Evolutionary conservation across 192 early-diverging fungal species (phyloP).

Genomic region (Gigaspora rosea): DNA sequence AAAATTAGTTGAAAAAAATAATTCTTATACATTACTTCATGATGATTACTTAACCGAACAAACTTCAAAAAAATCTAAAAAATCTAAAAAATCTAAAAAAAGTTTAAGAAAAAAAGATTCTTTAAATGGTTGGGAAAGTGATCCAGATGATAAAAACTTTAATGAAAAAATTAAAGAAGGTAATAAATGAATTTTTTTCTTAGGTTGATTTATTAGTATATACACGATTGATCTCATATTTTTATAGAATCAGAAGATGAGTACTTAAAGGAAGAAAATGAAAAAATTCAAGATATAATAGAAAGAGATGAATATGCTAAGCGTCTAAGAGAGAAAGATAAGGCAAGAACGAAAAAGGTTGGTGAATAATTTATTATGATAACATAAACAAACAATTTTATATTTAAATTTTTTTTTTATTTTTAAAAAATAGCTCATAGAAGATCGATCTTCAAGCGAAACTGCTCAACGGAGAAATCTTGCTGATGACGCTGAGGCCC

Average conservation of each 20-base stretch:
- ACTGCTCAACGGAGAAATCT: slow-evolving; percentile 68
- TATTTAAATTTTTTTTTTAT: not conserved
- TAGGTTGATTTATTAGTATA: not conserved
- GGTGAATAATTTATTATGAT: slow-evolving; percentile 22
- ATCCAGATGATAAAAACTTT: slow-evolving; percentile 36
- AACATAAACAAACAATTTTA: not conserved
- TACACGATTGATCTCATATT: not conserved
- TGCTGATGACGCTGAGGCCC: slow-evolving; percentile 78
- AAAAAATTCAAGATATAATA: slow-evolving; percentile 68
- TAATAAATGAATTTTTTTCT: not conserved
- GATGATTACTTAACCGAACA: slow-evolving; percentile 48
- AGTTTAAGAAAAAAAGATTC: slow-evolving; percentile 52
- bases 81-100: slow-evolving; percentile 46
- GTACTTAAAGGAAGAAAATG: slow-evolving; percentile 48
- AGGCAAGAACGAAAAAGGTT: slow-evolving; percentile 72
- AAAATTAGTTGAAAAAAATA: not conserved
- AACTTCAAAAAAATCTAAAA: slow-evolving; percentile 46
- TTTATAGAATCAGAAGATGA: slow-evolving; percentile 47
- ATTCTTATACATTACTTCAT: slow-evolving; percentile 34
- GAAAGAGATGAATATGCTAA: slow-evolving; percentile 93
- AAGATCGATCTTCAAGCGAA: slow-evolving; percentile 74
- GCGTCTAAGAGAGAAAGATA: slow-evolving; percentile 79
- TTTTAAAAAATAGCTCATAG: slow-evolving; percentile 48
- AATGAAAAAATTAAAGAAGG: slow-evolving; percentile 25
- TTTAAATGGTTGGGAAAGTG: slow-evolving; percentile 36